Base-by-base conservation (phyloP, 352 stramenopile genomes). In the Globisporangium sylvaticum region DNA sequence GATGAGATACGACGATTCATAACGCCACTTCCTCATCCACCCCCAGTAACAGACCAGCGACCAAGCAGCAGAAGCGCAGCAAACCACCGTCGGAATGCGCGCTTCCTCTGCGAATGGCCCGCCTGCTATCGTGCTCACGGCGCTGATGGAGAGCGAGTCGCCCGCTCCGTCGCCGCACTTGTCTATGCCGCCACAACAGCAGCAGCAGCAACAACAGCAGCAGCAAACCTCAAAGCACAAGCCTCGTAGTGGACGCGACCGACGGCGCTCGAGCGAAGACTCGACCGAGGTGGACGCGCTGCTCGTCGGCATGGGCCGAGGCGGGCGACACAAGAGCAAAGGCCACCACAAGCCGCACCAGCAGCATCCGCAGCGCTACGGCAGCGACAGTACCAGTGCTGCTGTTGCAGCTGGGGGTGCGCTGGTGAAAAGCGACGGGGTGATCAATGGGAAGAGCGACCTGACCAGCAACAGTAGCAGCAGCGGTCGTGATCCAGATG, bases 261-360 rank as follows among this genome's bases (percentile, higher is more conserved):
- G 48, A 39, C 53, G 62, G 15, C 62, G 31, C 62, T 67, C 50
- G 24, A 67, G 62, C 34, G 62, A 67, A 50, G 62, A 67, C 50
- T 61, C 50, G 34, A 67, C 62, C 14, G 50, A 60, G n/a, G 62
- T 67, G 50, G 62, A 54, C 27, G 62, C 50, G 32, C 62, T 67
- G 34, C 39, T 64, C 22, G 20, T 56, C 25, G 58, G 39, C 25
- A 37, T 56, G 14, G 39, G 58, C 18, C 6, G 50, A 50, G 29
- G 22, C 12, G 31, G 24, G 14, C 18, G 34, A 24, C 44, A 29
- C 42, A 56, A 29, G 20, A 42, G 14, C 4, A 54, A 39, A 46
- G 27, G n/a, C 24, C 27, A 22, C 14, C 1, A 14, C 25, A n/a
- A 53, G 25, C 15, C 15, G 34, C 14, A 20, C 6, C n/a, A 48